Evolutionary conservation across 176 grass and related monocot species (phyloP).

Genomic region (Hordeum marinum): DNA sequence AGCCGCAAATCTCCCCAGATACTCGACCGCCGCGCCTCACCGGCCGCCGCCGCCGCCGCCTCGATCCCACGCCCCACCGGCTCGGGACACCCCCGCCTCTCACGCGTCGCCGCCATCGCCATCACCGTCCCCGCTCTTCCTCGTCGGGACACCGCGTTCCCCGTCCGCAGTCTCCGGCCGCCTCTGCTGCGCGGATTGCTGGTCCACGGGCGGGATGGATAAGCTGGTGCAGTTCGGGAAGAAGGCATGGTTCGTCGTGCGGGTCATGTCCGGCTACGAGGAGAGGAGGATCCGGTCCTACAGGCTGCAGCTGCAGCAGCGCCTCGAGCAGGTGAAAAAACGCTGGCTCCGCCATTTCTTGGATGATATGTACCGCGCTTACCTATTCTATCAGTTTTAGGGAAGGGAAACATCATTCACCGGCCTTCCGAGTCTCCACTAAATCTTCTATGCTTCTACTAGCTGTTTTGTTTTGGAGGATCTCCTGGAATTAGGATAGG

Average conservation of each 20-base stretch:
- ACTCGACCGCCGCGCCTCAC: too few species aligned
- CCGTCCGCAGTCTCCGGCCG: background rate
- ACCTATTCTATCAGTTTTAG: background rate
- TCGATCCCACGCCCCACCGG: background rate
- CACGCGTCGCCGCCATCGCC: too few species aligned
- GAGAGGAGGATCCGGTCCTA: slow-evolving; percentile 85
- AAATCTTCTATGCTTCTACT: background rate
- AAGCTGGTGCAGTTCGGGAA: slow-evolving; percentile 70
- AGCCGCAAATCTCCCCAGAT: too few species aligned
- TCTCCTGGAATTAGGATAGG: background rate
- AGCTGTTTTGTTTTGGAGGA: background rate
- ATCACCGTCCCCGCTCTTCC: background rate
- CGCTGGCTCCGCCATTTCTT: background rate
- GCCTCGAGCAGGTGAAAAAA: slow-evolving; percentile 45
- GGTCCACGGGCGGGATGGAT: slow-evolving; percentile 36
- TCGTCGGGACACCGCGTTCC: background rate
- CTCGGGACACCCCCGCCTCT: too few species aligned
- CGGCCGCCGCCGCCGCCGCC: too few species aligned
- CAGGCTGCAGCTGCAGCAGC: slow-evolving; percentile 75
- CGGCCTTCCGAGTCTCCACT: background rate
- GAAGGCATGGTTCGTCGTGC: slow-evolving; percentile 84
- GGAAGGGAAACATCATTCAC: background rate
- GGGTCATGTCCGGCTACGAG: slow-evolving; percentile 77
- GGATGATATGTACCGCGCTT: background rate
- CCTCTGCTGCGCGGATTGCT: background rate